These are phyloP conservation scores for Tremella yokohamensis DNA, from an alignment of 768 basidiomycete genomes.

Conservation along the genomic window DNA sequence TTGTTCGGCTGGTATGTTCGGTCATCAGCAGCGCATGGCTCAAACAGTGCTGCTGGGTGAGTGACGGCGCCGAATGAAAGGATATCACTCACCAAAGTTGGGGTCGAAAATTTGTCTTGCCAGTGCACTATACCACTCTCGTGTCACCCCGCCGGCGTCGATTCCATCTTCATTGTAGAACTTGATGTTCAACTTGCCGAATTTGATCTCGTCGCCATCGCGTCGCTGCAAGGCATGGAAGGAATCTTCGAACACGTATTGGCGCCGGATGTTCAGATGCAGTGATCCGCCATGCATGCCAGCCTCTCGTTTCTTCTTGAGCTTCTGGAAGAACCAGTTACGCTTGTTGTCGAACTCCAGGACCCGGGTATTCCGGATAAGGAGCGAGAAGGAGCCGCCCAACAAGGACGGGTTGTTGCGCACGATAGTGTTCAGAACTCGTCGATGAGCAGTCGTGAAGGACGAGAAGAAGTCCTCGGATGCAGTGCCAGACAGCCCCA, in stretches of 20 bases:
- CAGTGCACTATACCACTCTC: constrained; percentile 98
- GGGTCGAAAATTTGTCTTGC: constrained; percentile 99
- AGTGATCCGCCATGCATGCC: constrained; percentile 20
- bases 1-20: constrained; percentile 84
- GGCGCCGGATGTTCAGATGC: constrained; percentile 44
- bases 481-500: constrained; percentile 8
- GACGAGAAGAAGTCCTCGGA: constrained; percentile 83
- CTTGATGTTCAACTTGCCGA: constrained; percentile 91
- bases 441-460: constrained; percentile 90
- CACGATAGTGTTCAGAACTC: constrained; percentile 93
- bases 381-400: constrained; percentile 94
- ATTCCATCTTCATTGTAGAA: constrained; percentile 98
- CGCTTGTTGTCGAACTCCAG: constrained; percentile 99
- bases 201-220: constrained; percentile 92
- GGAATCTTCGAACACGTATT: constrained; percentile 94
- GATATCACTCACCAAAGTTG: constrained; percentile 59
- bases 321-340: constrained; percentile 57
- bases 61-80: neutral
- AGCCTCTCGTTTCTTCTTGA: constrained; percentile 38
- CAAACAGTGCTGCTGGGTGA: constrained; percentile 69
- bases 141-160: constrained; percentile 94
- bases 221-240: constrained; percentile 86
- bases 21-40: constrained; percentile 91
- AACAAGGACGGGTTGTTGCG: constrained; percentile 96
- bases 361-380: constrained; percentile 92